Percentiles rank a stretch among this genome's conserved stretches.
phyloP scores from a whole-genome alignment of 768 basidiomycete species.

The Tulasnella sp. region DNA sequence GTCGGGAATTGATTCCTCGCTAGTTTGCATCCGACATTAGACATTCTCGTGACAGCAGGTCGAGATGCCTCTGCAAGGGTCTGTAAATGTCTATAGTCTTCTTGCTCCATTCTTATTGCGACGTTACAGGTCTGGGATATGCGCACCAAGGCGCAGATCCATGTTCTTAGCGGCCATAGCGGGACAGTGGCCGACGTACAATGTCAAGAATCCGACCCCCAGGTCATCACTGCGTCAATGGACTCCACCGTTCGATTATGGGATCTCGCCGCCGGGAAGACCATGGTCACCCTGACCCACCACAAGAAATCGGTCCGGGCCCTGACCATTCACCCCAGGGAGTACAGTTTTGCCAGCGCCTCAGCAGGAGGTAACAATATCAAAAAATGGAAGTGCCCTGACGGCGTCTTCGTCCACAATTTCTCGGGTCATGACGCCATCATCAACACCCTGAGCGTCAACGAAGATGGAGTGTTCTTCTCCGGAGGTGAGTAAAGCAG shows the following conservation, averaged over 20 bases:
- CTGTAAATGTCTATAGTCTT: not conserved
- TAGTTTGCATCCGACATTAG: slow-evolving; percentile 86
- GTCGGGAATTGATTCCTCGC: not conserved
- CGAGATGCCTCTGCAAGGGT: slow-evolving; percentile 91
- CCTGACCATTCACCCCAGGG: slow-evolving; percentile 88
- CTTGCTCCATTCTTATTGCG: not conserved
- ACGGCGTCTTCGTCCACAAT: slow-evolving; percentile 92
- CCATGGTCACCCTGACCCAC: slow-evolving; percentile 93
- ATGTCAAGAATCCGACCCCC: slow-evolving; percentile 94
- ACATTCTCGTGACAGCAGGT: slow-evolving; percentile 87
- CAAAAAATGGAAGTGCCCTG: slow-evolving; percentile 99
- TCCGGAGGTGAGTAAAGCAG: slow-evolving; percentile 77
- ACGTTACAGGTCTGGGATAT: slow-evolving; percentile 72
- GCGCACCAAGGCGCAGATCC: slow-evolving; percentile 93
- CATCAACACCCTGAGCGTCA: slow-evolving; percentile 90
- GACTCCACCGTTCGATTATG: slow-evolving; percentile 91
- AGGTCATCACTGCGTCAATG: slow-evolving; percentile 97
- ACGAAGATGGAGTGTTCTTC: slow-evolving; percentile 92
- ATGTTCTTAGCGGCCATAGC: slow-evolving; percentile 86
- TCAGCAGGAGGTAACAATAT: slow-evolving; percentile 99
- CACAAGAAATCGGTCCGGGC: slow-evolving; percentile 97
- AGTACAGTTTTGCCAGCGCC: slow-evolving; percentile 91
- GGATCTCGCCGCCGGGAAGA: slow-evolving; percentile 97
- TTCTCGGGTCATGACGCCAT: slow-evolving; percentile 94
- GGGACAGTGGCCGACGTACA: slow-evolving; percentile 92